Evolutionary conservation across 495 filamentous ascomycete species (phyloP).

Genomic region (Hypoxylon intermedium): DNA sequence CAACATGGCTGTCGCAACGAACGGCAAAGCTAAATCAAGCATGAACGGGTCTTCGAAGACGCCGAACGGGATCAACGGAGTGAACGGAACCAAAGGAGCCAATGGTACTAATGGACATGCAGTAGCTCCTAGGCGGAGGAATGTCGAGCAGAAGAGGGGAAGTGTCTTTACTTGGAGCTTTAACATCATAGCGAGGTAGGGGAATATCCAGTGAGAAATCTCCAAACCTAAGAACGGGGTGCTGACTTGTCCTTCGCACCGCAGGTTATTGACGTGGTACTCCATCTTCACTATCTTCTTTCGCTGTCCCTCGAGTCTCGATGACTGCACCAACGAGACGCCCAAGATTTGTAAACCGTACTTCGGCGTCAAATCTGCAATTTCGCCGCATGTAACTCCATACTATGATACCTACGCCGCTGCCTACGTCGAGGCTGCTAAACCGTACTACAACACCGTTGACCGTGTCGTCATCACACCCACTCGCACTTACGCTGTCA

Average conservation of each 20-base stretch:
- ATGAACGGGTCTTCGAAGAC: conserved; percentile 45
- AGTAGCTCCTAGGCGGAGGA: conserved; percentile 31
- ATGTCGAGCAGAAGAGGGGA: conserved; percentile 41
- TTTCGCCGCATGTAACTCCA: conserved; percentile 78
- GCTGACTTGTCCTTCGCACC: conserved; percentile 5
- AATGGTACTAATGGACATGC: conserved; percentile 47
- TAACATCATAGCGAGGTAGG: conserved; percentile 68
- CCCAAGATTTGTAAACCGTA: conserved; percentile 87
- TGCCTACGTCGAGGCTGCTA: conserved; percentile 77
- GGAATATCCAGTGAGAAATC: not conserved
- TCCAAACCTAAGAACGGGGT: not conserved
- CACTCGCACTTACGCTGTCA: conserved; percentile 66
- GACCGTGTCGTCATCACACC: conserved; percentile 73
- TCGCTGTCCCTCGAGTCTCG: conserved; percentile 76
- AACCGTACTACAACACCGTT: conserved; percentile 74
- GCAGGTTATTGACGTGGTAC: conserved; percentile 86
- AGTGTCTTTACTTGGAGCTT: conserved; percentile 59
- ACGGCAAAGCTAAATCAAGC: conserved; percentile 20
- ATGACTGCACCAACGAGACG: conserved; percentile 70
- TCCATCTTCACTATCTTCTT: conserved; percentile 78
- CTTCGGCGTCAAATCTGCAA: conserved; percentile 69
- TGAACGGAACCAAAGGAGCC: conserved; percentile 37
- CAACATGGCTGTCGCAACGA: conserved; percentile 23
- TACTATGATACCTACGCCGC: conserved; percentile 87
- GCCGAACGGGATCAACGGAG: conserved; percentile 27